phyloP scores from a whole-genome alignment of 208 protist genomes.

The Trichomonas vaginalis region DNA sequence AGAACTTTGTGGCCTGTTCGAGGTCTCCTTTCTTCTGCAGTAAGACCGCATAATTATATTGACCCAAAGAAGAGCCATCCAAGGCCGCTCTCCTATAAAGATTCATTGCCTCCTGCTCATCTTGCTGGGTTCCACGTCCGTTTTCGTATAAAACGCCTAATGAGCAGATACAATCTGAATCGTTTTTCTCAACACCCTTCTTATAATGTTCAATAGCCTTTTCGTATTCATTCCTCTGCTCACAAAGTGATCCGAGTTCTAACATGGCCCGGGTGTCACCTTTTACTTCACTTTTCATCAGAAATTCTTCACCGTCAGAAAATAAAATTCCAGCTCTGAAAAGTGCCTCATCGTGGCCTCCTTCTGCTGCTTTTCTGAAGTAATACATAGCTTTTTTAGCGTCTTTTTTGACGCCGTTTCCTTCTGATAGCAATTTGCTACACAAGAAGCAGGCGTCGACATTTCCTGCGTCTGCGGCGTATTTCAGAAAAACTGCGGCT shows the following conservation, averaged over 20 bases:
- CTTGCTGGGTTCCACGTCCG: not conserved
- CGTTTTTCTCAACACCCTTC: not conserved
- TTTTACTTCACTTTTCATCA: not conserved
- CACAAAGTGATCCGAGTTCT: no score
- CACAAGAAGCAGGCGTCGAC: not conserved
- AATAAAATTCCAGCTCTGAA: not conserved
- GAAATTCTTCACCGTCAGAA: not conserved
- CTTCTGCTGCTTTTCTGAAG: not conserved
- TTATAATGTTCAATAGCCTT: not conserved
- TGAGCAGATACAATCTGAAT: not conserved
- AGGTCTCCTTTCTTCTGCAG: not conserved
- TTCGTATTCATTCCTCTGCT: not conserved
- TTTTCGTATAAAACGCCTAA: not conserved
- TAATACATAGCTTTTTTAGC: not conserved
- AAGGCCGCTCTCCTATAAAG: not conserved
- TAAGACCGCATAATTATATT: not conserved
- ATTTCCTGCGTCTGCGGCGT: not conserved
- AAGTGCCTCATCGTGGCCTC: not conserved
- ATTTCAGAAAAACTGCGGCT: not conserved
- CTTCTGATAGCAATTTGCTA: not conserved
- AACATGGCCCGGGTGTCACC: not conserved
- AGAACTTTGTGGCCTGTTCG: not conserved
- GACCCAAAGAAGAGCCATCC: not conserved
- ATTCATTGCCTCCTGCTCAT: not conserved
- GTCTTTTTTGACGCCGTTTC: not conserved